phyloP scores from a whole-genome alignment of 2,329 filamentous ascomycete species.

The Xylaria sp. region DNA sequence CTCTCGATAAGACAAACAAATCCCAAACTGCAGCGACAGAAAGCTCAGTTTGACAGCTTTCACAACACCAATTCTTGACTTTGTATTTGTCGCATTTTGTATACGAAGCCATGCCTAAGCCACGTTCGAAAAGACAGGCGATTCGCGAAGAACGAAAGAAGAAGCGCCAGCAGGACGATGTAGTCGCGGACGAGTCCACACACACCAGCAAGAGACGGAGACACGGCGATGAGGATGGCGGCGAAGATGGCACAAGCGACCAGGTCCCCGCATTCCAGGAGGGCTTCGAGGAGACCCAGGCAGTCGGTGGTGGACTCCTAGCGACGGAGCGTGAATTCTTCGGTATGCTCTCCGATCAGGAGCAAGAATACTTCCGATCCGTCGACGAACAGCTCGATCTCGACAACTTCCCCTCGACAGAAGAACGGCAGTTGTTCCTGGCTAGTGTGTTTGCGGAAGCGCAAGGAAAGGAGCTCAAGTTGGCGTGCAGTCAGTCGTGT shows the following conservation, averaged over 20 bases:
- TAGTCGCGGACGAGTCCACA: constrained; percentile 9
- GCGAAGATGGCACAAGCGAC: constrained; percentile 7
- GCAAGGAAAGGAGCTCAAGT: constrained; percentile 87
- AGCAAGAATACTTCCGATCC: constrained; percentile 91
- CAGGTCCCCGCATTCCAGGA: constrained; percentile 22
- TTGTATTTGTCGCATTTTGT: neutral
- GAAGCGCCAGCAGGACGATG: constrained; percentile 28
- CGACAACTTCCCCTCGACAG: constrained; percentile 75
- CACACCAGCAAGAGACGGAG: constrained; percentile 27
- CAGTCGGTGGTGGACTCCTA: constrained; percentile 10
- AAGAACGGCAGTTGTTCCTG: constrained; percentile 67
- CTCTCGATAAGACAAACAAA: neutral
- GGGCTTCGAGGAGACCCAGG: constrained; percentile 20
- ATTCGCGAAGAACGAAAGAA: constrained; percentile 33
- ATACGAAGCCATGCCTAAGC: constrained; percentile 30
- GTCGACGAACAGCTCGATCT: constrained; percentile 86
- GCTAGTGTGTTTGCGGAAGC: constrained; percentile 83
- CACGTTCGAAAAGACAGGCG: constrained; percentile 32
- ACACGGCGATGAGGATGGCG: constrained; percentile 14
- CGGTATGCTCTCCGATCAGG: constrained; percentile 83
- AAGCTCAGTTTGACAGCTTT: neutral
- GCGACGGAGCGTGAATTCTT: constrained; percentile 70
- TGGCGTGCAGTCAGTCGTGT: constrained; percentile 92
- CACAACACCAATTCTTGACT: neutral
- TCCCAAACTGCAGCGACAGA: neutral